A percentile compares a stretch with the other conserved stretches of the same genome.
phyloP scores from a whole-genome alignment of 2,329 filamentous ascomycete species.

The Paracoccidioides brasiliensis region DNA sequence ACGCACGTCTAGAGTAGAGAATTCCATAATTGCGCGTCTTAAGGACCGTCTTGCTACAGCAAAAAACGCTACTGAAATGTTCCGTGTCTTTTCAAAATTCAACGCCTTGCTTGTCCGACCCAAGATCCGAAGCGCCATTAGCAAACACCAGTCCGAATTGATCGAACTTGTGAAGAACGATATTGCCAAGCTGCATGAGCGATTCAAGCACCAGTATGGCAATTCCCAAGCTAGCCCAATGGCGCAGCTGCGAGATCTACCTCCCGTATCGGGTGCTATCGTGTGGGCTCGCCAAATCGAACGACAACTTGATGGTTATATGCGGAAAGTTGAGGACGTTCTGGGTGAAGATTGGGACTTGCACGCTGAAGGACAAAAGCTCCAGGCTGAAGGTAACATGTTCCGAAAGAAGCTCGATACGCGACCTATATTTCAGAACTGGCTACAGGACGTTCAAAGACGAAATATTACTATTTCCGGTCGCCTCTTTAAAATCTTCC shows the following conservation, averaged over 20 bases:
- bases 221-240: slow-evolving; percentile 97
- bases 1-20: slow-evolving; percentile 90
- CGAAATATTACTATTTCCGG: slow-evolving; percentile 86
- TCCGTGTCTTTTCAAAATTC: slow-evolving; percentile 98
- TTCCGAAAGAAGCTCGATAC: slow-evolving; percentile 97
- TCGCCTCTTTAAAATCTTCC: slow-evolving; percentile 76
- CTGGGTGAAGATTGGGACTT: slow-evolving; percentile 88
- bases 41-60: slow-evolving; percentile 87
- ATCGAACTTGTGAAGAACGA: slow-evolving; percentile 97
- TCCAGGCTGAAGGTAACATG: slow-evolving; percentile 78
- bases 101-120: slow-evolving; percentile 95
- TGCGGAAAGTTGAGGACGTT: slow-evolving; percentile 98
- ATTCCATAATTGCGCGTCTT: slow-evolving; percentile 91
- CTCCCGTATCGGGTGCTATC: slow-evolving; percentile 90
- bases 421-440: slow-evolving; percentile 84
- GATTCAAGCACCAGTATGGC: slow-evolving; percentile 97
- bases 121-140: slow-evolving; percentile 97
- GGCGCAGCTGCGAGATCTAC: slow-evolving; percentile 90
- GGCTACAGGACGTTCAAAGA: slow-evolving; percentile 79
- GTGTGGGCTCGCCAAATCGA: slow-evolving; percentile 98
- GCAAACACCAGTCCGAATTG: slow-evolving; percentile 93
- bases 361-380: slow-evolving; percentile 86
- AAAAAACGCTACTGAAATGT: slow-evolving; percentile 98
- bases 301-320: slow-evolving; percentile 85
- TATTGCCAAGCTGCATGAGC: slow-evolving; percentile 82